phyloP scores from a whole-genome alignment of 202 grass and related monocot species.

The Setaria viridis region DNA sequence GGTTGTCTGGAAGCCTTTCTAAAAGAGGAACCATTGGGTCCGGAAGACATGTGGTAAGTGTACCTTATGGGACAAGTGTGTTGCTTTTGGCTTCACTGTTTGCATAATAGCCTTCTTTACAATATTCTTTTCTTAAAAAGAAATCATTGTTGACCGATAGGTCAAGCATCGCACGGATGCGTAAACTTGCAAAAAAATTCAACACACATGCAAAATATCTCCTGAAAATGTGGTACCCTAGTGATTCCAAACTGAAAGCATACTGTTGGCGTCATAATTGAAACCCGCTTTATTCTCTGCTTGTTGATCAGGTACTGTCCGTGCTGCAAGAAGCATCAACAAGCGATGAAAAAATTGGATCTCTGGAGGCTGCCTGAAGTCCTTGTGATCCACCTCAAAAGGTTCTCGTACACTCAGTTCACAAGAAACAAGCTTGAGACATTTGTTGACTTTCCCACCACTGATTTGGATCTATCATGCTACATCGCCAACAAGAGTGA shows the following conservation, averaged over 20 bases:
- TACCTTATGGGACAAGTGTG: constrained; percentile 43
- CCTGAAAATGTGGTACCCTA: background rate
- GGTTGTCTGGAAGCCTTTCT: constrained; percentile 93
- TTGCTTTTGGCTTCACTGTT: constrained; percentile 54
- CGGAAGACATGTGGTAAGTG: constrained; percentile 93
- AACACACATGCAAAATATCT: constrained; percentile 8
- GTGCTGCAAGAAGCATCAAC: constrained; percentile 89
- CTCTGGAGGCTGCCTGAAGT: constrained; percentile 96
- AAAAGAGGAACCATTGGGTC: constrained; percentile 88
- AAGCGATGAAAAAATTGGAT: constrained; percentile 95
- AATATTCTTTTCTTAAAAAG: constrained; percentile 32
- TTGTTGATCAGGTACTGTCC: constrained; percentile 89
- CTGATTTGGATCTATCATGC: constrained; percentile 71
- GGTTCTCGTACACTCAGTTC: constrained; percentile 85
- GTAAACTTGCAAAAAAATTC: constrained; percentile 21
- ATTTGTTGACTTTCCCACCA: constrained; percentile 87
- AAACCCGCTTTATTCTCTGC: constrained; percentile 21
- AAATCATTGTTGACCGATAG: constrained; percentile 12
- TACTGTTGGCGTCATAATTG: constrained; percentile 43
- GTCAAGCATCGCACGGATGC: background rate
- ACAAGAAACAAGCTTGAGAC: constrained; percentile 96
- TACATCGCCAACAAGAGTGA: constrained; percentile 62
- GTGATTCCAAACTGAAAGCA: constrained; percentile 24
- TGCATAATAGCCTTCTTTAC: constrained; percentile 24
- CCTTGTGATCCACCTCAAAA: constrained; percentile 96